phyloP scores from a whole-genome alignment of 129 eudicot genomes.

The Artemisia annua region DNA sequence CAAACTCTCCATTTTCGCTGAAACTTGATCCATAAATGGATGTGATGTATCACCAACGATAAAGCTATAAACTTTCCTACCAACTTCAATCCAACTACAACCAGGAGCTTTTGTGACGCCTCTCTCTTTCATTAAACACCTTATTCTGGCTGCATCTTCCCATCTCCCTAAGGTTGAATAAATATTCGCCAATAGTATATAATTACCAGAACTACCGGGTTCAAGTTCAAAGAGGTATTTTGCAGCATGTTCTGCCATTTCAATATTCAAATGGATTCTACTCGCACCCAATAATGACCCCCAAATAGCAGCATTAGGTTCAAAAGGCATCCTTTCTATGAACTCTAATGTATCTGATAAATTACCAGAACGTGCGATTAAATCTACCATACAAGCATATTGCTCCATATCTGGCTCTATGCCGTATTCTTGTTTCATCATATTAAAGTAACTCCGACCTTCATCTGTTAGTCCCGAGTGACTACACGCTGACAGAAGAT shows the following conservation, averaged over 20 bases:
- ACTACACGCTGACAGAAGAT: conserved; percentile 45
- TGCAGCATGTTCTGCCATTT: conserved; percentile 46
- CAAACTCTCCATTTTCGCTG: conserved; percentile 28
- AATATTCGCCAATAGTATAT: conserved; percentile 40
- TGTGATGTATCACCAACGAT: conserved; percentile 37
- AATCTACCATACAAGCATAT: conserved; percentile 46
- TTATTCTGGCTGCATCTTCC: conserved; percentile 37
- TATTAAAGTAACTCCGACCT: conserved; percentile 19
- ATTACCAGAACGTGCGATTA: conserved; percentile 41
- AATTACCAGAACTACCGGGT: conserved; percentile 36
- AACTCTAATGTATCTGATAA: conserved; percentile 33
- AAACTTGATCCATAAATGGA: conserved; percentile 34
- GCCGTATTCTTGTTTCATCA: conserved; percentile 34
- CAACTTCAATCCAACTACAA: conserved; percentile 48
- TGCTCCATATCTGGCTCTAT: conserved; percentile 42
- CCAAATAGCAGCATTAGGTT: conserved; percentile 48
- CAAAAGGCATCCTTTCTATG: conserved; percentile 43
- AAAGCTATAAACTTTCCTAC: conserved; percentile 39
- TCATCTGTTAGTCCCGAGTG: conserved; percentile 39
- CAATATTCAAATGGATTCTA: conserved; percentile 44
- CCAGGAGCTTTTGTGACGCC: conserved; percentile 39
- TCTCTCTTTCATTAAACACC: conserved; percentile 39
- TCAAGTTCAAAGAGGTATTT: conserved; percentile 37
- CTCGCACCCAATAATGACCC: conserved; percentile 42
- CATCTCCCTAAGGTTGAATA: conserved; percentile 41